Evolutionary conservation across 805 yeast genomes (phyloP), one percentile per base, ranked within the genome.

Genomic region (Ogataea wickerhamii): DNA sequence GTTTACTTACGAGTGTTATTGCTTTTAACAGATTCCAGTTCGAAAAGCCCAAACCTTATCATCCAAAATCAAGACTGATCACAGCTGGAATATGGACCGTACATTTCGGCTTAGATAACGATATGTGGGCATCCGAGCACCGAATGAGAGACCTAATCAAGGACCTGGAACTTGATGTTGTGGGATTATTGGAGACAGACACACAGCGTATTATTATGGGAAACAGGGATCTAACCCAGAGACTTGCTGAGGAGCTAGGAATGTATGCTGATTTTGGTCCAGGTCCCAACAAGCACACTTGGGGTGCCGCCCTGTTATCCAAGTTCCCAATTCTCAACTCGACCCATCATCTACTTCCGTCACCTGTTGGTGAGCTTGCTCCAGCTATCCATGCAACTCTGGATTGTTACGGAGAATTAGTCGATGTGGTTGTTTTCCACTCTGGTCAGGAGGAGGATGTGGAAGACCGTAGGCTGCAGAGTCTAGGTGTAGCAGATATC

Each of bases 41-140:
- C 40, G 66, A 63, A 12, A 79, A 78, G 22, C 88, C 89, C 11
- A 60, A 61, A 38, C 88, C 93, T 8, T 73, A 76, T 51, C 83
- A 80, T 51, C 80, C 87, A 11, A 71, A 71, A n/a, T 72, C 86
- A 2, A 75, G 80, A 49, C 60, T 86, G 4, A 75, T 93, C 52
- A 88, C 96, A 1, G 89, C 97, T 2, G 98, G 98, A 59, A 89
- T 93, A 44, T 93, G 98, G 98, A 91, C 98, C 17, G 82, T 93
- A 47, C 98, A 93, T 66, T 93, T 93, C 58, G 98, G 97, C 18
- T 72, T 93, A 35, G 98, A 93, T 60, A 93, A 93, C 61, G 96
- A 88, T 58, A 83, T 93, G 93, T 93, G 98, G 98, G 91, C 95
- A 0, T 78, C 88, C 47, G 97, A 93, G 63, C 80, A 77, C 29